Conservation (phyloP, 1,139 yeast species). For the Pichia sp. region DNA sequence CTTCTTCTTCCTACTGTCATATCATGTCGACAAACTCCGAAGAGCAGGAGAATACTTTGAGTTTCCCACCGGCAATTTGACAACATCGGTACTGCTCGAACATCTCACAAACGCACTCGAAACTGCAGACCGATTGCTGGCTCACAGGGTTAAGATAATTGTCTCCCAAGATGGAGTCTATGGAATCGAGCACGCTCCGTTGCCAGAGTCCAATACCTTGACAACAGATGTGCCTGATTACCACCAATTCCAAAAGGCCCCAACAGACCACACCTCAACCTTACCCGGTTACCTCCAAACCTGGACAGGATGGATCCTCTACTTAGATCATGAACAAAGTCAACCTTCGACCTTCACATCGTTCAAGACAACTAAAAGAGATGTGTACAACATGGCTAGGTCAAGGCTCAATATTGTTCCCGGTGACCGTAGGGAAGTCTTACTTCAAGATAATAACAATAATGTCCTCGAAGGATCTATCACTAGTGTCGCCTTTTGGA, state of each 20-base stretch:
- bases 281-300: slow-evolving; percentile 10
- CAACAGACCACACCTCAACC: neutral
- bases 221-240: slow-evolving; percentile 9
- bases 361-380: slow-evolving; percentile 78
- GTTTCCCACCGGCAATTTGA: slow-evolving; percentile 40
- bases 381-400: slow-evolving; percentile 61
- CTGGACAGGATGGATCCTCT: slow-evolving; percentile 42
- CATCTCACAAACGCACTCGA: slow-evolving; percentile 44
- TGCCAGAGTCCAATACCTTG: slow-evolving; percentile 12
- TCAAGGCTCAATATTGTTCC: slow-evolving; percentile 30
- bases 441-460: slow-evolving; percentile 57
- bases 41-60: slow-evolving; percentile 53
- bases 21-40: slow-evolving; percentile 59
- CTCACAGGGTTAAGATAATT: slow-evolving; percentile 60
- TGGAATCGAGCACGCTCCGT: slow-evolving; percentile 44
- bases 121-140: slow-evolving; percentile 31
- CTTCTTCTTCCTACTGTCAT: slow-evolving; percentile 57
- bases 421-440: slow-evolving; percentile 56
- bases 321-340: slow-evolving; percentile 52
- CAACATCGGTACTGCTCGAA: slow-evolving; percentile 40
- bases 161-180: slow-evolving; percentile 47
- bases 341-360: slow-evolving; percentile 74
- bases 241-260: slow-evolving; percentile 4
- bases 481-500: slow-evolving; percentile 68
- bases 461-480: slow-evolving; percentile 81